phyloP scores from a whole-genome alignment of 2,329 filamentous ascomycete species.

The Epichloe typhina region DNA sequence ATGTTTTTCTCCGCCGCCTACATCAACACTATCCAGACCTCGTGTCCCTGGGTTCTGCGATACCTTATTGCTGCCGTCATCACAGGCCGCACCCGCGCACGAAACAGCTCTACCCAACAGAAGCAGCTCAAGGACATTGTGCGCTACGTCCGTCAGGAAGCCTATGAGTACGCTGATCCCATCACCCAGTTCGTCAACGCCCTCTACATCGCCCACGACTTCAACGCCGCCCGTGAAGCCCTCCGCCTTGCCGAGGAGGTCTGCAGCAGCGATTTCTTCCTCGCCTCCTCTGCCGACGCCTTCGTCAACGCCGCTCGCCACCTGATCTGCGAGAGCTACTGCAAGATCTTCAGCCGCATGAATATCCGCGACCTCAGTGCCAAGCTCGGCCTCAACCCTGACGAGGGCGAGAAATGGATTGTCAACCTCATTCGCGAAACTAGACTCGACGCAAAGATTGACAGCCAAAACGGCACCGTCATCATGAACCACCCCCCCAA shows the following conservation, averaged over 20 bases:
- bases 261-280: constrained; percentile 89
- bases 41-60: constrained; percentile 89
- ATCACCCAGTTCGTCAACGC: constrained; percentile 95
- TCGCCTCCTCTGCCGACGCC: constrained; percentile 66
- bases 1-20: constrained; percentile 94
- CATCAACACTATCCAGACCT: constrained; percentile 99
- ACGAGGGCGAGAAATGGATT: constrained; percentile 99
- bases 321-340: constrained; percentile 97
- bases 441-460: constrained; percentile 94
- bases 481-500: constrained; percentile 99
- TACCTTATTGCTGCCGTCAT: constrained; percentile 93
- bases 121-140: constrained; percentile 98
- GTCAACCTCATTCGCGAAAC: constrained; percentile 98
- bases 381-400: constrained; percentile 78
- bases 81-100: constrained; percentile 69
- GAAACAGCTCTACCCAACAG: constrained; percentile 81
- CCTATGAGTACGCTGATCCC: constrained; percentile 93
- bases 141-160: constrained; percentile 89
- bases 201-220: constrained; percentile 75
- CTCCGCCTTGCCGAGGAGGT: constrained; percentile 82
- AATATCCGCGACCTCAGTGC: constrained; percentile 94
- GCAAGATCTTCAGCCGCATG: constrained; percentile 98
- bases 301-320: constrained; percentile 93
- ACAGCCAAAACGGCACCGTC: constrained; percentile 96
- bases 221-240: constrained; percentile 87